phyloP scores from a whole-genome alignment of 176 grass and related monocot genomes.

The Hsuehochloa calcarea region DNA sequence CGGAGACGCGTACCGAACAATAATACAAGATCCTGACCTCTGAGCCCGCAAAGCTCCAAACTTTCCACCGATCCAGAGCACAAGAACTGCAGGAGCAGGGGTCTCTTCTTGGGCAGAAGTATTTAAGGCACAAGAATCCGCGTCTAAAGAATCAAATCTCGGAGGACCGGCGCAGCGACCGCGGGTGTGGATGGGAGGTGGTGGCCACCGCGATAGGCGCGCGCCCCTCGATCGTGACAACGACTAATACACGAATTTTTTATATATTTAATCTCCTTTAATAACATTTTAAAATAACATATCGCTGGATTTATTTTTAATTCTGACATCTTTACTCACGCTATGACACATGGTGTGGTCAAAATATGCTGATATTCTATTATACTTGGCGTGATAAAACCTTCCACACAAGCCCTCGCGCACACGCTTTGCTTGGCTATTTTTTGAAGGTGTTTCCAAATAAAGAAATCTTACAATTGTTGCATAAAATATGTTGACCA shows the following conservation, averaged over 20 bases:
- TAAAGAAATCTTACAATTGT: no score
- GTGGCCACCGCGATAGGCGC: conserved; percentile 30
- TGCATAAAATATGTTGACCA: no score
- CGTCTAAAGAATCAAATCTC: conserved; percentile 39
- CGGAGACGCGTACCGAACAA: conserved; percentile 24
- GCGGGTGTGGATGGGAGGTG: conserved; percentile 45
- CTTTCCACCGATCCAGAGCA: conserved; percentile 24
- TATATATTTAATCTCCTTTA: no score
- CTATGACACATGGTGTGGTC: no score
- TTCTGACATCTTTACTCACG: no score
- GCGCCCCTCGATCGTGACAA: conserved; percentile 35
- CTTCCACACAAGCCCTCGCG: no score
- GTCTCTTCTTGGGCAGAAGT: not conserved
- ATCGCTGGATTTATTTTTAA: no score
- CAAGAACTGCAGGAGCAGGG: not conserved
- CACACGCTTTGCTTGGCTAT: no score
- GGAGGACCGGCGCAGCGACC: conserved; percentile 23
- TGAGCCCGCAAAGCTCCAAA: not conserved
- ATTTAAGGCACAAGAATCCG: not conserved
- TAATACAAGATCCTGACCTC: conserved; percentile 23
- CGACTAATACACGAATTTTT: conserved; percentile 23
- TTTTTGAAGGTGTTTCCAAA: no score
- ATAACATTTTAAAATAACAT: no score
- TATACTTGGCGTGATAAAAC: no score
- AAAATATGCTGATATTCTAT: no score